Conservation (phyloP, 2,329 filamentous ascomycete genomes). For the Trichophyton verrucosum region DNA sequence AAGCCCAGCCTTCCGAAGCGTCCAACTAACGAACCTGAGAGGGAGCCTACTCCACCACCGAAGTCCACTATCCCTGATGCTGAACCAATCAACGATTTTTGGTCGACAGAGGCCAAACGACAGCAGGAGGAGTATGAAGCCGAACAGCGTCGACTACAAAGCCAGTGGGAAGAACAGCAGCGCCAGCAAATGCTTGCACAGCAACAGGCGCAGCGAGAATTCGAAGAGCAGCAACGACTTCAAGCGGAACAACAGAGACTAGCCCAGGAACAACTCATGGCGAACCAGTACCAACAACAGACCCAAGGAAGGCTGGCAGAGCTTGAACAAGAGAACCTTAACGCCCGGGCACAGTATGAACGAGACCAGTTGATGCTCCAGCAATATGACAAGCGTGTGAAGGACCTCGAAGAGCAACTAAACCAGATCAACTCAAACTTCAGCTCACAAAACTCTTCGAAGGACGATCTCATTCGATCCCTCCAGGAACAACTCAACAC, state of each 20-base stretch:
- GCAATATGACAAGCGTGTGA: conserved; percentile 90
- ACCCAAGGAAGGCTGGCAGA: conserved; percentile 94
- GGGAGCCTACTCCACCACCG: conserved; percentile 54
- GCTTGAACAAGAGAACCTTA: conserved; percentile 86
- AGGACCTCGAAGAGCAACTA: conserved; percentile 80
- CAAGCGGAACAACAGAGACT: conserved; percentile 80
- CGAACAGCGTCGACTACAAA: conserved; percentile 77
- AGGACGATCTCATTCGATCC: conserved; percentile 85
- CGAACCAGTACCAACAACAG: conserved; percentile 83
- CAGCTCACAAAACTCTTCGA: conserved; percentile 72
- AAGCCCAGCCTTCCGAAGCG: conserved; percentile 71
- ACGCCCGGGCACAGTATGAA: conserved; percentile 88
- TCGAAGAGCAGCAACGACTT: conserved; percentile 83
- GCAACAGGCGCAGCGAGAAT: conserved; percentile 80
- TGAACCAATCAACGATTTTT: conserved; percentile 93
- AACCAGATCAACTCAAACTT: conserved; percentile 69
- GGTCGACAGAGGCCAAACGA: conserved; percentile 81
- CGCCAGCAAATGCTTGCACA: conserved; percentile 70
- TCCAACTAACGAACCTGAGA: conserved; percentile 56
- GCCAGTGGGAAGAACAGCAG: conserved; percentile 72
- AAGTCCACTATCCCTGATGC: conserved; percentile 59
- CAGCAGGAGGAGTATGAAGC: conserved; percentile 93
- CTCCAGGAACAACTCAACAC: conserved; percentile 96
- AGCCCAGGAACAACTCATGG: conserved; percentile 78
- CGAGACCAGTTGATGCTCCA: conserved; percentile 94